A percentile compares a stretch with the other conserved stretches of the same genome.
phyloP scores from a whole-genome alignment of 345 rosid species.

The Brassica juncea region DNA sequence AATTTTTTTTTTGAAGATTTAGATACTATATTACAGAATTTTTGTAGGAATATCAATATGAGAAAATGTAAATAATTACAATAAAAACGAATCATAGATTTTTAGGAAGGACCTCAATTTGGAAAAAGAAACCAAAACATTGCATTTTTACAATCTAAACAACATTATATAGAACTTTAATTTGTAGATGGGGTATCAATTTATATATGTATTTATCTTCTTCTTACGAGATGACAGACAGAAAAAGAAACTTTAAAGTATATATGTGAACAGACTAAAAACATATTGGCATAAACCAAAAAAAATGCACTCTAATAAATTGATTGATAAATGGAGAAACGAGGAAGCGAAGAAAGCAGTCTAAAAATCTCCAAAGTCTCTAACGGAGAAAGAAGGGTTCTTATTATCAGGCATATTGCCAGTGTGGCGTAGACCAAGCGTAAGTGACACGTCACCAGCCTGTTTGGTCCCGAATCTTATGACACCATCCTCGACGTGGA shows the following conservation, averaged over 20 bases:
- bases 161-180: conserved; percentile 7
- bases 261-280: conserved; percentile 9
- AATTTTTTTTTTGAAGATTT: not conserved
- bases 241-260: not conserved
- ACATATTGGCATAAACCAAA: not conserved
- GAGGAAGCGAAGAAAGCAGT: conserved; percentile 27
- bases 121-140: not conserved
- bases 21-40: not conserved
- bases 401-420: conserved; percentile 79
- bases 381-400: conserved; percentile 64
- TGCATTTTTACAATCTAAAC: not conserved
- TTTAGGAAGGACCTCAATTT: not conserved
- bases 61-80: not conserved
- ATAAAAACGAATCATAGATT: not conserved
- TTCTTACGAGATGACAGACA: conserved; percentile 26
- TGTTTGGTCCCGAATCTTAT: conserved; percentile 75
- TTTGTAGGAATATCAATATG: not conserved
- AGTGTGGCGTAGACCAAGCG: conserved; percentile 91
- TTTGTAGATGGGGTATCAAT: not conserved
- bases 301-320: conserved; percentile 18
- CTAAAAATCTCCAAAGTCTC: conserved; percentile 80
- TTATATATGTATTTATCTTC: conserved; percentile 27
- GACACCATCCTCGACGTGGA: conserved; percentile 43
- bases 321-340: conserved; percentile 30
- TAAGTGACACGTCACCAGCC: conserved; percentile 90